A percentile compares a stretch with the other conserved stretches of the same genome.
phyloP scores from a whole-genome alignment of 257 asterid genomes.

The Fraxinus cuspidata region DNA sequence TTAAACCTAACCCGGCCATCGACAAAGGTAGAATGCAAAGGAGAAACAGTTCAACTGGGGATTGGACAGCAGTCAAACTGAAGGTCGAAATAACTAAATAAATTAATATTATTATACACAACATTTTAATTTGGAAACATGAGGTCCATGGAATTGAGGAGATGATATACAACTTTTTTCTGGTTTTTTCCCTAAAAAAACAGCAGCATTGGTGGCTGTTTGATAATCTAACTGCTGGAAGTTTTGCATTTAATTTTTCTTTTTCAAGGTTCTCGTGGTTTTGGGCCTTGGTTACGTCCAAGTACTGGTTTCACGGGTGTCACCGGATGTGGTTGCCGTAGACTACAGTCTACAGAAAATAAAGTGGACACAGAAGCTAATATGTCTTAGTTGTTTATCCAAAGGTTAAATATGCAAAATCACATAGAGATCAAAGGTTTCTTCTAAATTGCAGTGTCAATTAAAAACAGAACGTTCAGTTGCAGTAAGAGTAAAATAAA shows the following conservation, averaged over 20 bases:
- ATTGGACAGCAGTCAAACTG: too few species aligned
- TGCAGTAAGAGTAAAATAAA: neutral
- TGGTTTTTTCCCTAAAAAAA: neutral
- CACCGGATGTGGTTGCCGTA: neutral
- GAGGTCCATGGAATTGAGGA: neutral
- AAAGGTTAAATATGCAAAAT: neutral
- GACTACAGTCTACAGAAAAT: neutral
- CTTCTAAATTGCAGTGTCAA: neutral
- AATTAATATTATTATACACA: too few species aligned
- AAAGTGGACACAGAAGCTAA: too few species aligned
- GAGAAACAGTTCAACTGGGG: neutral
- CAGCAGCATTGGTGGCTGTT: neutral
- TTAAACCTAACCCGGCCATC: neutral
- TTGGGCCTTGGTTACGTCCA: neutral
- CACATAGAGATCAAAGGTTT: neutral
- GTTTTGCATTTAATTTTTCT: neutral
- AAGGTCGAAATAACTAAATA: too few species aligned
- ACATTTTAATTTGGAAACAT: neutral
- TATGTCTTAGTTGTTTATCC: neutral
- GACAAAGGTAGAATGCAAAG: neutral
- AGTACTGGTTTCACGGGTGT: neutral
- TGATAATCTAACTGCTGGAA: neutral
- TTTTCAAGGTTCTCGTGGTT: neutral
- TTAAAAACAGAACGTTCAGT: neutral
- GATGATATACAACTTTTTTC: neutral